These are phyloP conservation scores for Coleophoma eucalyptorum DNA, from an alignment of 2,329 filamentous ascomycete genomes.

Conservation along the genomic window DNA sequence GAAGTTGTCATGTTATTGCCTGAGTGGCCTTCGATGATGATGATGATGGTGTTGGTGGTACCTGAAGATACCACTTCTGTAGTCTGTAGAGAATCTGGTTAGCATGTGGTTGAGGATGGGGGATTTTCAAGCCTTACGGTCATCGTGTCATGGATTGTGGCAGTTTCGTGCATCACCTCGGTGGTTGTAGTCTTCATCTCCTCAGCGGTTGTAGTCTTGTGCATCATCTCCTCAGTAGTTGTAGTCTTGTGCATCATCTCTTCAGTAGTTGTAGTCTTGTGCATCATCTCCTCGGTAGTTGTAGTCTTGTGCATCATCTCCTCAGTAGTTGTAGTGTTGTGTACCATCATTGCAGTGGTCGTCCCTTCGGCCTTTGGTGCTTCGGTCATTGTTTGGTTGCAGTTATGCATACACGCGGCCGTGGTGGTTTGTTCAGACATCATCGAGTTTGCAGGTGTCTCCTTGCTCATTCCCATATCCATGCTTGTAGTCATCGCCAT, in stretches of 20 bases:
- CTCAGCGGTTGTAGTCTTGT: neutral
- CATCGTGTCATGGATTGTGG: neutral
- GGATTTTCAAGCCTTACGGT: too few species aligned
- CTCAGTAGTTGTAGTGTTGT: neutral
- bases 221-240: neutral
- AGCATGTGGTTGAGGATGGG: too few species aligned
- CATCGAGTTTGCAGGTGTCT: neutral
- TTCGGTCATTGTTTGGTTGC: neutral
- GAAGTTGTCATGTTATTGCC: too few species aligned
- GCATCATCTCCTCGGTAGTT: neutral
- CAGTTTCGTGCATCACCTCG: neutral
- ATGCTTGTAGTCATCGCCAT: neutral
- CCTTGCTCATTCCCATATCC: neutral
- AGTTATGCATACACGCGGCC: neutral
- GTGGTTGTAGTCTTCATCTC: neutral
- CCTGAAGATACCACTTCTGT: too few species aligned
- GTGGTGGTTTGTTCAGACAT: neutral
- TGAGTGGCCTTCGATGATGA: too few species aligned
- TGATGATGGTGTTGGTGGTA: too few species aligned
- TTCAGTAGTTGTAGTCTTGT: neutral
- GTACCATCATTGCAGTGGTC: neutral
- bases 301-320: neutral
- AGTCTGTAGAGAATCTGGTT: too few species aligned
- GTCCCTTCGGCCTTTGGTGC: neutral
- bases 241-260: neutral